These are phyloP conservation scores for Penicillium antarcticum DNA, from an alignment of 495 filamentous ascomycete genomes.

Conservation along the genomic window DNA sequence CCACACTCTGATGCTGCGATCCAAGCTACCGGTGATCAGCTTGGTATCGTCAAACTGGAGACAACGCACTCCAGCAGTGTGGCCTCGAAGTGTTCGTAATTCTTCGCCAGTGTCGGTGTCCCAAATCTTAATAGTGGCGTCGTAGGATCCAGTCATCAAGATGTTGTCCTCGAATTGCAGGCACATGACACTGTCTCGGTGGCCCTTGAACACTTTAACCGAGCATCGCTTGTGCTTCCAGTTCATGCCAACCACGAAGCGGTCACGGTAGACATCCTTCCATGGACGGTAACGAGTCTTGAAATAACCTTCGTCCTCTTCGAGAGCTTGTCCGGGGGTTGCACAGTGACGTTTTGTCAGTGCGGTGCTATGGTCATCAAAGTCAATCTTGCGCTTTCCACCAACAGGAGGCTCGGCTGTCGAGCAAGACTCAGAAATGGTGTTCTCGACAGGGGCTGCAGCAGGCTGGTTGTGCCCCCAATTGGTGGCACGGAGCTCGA, in stretches of 20 bases:
- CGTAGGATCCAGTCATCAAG: slow-evolving; percentile 91
- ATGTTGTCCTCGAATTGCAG: slow-evolving; percentile 94
- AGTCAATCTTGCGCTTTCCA: slow-evolving; percentile 39
- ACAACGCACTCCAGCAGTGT: slow-evolving; percentile 76
- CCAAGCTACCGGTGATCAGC: slow-evolving; percentile 80
- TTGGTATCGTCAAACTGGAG: slow-evolving; percentile 92
- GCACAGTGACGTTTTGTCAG: slow-evolving; percentile 37
- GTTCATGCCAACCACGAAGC: slow-evolving; percentile 86
- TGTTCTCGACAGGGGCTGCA: slow-evolving; percentile 14
- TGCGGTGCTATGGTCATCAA: slow-evolving; percentile 25
- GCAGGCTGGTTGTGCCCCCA: slow-evolving; percentile 37
- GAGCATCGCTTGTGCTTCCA: slow-evolving; percentile 93
- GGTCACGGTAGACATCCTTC: slow-evolving; percentile 90
- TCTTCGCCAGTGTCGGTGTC: slow-evolving; percentile 84
- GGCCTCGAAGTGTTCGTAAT: slow-evolving; percentile 76
- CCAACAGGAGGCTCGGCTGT: slow-evolving; percentile 15
- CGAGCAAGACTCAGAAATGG: slow-evolving; percentile 17
- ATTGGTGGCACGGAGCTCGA: slow-evolving; percentile 64
- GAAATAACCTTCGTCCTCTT: slow-evolving; percentile 41
- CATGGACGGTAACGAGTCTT: slow-evolving; percentile 64
- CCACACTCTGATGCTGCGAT: slow-evolving; percentile 84
- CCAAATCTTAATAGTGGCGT: slow-evolving; percentile 94
- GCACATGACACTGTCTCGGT: slow-evolving; percentile 93
- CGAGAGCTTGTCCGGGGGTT: slow-evolving; percentile 26
- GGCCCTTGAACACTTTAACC: slow-evolving; percentile 76